Conservation (phyloP, 495 filamentous ascomycete genomes). For the Bathelium albidoporum region DNA sequence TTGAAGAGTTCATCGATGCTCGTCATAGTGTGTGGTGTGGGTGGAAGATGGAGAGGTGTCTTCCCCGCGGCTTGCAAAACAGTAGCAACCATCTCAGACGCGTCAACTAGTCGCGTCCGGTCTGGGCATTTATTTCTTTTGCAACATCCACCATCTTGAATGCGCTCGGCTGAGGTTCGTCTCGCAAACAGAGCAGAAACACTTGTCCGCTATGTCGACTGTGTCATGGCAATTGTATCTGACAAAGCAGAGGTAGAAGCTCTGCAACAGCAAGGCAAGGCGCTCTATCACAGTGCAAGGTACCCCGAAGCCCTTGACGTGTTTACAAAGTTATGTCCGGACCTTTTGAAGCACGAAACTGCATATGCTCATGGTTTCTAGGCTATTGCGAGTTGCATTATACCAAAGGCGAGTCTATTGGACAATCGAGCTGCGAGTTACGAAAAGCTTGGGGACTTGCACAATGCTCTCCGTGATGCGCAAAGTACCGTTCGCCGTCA, state of each 20-base stretch:
- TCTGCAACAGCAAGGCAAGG: slow-evolving; percentile 6
- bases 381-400: background rate
- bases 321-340: slow-evolving; percentile 3
- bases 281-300: slow-evolving; percentile 1
- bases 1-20: slow-evolving; percentile 38
- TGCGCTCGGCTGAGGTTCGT: too few relatives aligned
- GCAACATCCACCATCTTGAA: background rate
- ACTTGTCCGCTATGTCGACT: too few relatives aligned
- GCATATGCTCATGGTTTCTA: background rate
- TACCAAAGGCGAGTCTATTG: slow-evolving; percentile 27
- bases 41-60: background rate
- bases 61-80: background rate
- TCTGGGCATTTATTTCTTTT: background rate
- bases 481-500: slow-evolving; percentile 47
- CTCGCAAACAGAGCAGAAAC: too few relatives aligned
- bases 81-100: background rate
- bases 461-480: slow-evolving; percentile 48
- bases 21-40: slow-evolving; percentile 23
- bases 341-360: background rate
- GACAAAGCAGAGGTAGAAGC: background rate
- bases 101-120: background rate
- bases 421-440: slow-evolving; percentile 53
- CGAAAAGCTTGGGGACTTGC: slow-evolving; percentile 45
- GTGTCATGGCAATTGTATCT: background rate
- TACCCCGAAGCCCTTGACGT: slow-evolving; percentile 8